Conservation (phyloP, 768 basidiomycete genomes). For the Phlebiopsis gigantea region DNA sequence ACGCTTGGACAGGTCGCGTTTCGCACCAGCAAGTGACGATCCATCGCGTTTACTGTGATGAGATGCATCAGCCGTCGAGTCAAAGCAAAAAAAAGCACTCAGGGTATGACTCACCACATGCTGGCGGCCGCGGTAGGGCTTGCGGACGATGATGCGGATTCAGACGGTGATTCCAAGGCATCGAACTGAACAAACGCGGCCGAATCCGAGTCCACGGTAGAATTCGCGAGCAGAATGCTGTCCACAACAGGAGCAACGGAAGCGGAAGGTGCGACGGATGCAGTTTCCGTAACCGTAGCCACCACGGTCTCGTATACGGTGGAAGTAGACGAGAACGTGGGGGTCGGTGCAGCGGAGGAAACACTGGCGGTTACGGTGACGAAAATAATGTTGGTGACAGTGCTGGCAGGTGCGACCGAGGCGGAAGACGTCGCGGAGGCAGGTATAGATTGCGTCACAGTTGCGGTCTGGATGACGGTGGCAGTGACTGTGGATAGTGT, state of each 20-base stretch:
- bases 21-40: neutral
- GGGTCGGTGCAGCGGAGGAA: neutral
- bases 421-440: conserved; percentile 5
- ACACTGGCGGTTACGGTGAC: neutral
- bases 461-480: conserved; percentile 20
- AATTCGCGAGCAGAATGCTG: neutral
- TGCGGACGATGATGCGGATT: neutral
- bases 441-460: conserved; percentile 20
- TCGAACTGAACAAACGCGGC: neutral
- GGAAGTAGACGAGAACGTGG: neutral
- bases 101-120: conserved; percentile 8
- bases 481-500: conserved; percentile 12
- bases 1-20: neutral
- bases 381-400: neutral
- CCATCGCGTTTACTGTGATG: conserved; percentile 4
- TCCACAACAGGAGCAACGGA: neutral
- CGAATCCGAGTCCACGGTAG: neutral
- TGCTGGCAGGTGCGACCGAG: neutral
- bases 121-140: neutral
- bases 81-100: neutral
- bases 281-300: neutral
- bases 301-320: neutral
- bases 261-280: neutral
- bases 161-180: neutral
- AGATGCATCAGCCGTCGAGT: neutral